phyloP scores from a whole-genome alignment of 495 filamentous ascomycete genomes.

The Hypoxylon fuscum region DNA sequence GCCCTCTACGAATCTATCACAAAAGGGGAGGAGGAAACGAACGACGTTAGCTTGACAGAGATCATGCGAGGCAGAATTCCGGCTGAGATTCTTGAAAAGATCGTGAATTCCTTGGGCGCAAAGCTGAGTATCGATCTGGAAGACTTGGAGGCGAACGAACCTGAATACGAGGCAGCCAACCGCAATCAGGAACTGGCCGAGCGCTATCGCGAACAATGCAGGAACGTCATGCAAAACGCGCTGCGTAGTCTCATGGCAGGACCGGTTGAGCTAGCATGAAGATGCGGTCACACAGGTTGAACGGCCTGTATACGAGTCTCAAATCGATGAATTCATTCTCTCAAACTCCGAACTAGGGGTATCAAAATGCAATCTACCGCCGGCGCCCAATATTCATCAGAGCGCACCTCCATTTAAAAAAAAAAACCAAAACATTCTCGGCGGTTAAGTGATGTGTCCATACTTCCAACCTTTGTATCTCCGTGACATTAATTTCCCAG shows the following conservation, averaged over 20 bases:
- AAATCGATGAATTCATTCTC: conserved; percentile 36
- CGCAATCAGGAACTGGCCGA: conserved; percentile 53
- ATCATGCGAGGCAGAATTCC: conserved; percentile 39
- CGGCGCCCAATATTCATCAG: conserved; percentile 25
- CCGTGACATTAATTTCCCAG: background rate
- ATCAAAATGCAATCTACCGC: conserved; percentile 42
- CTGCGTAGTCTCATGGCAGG: conserved; percentile 39
- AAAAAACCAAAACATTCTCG: conserved; percentile 2
- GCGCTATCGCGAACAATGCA: conserved; percentile 53
- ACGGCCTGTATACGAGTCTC: background rate
- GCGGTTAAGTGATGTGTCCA: conserved; percentile 5
- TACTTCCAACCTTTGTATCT: background rate
- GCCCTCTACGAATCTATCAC: conserved; percentile 42
- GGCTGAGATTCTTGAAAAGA: conserved; percentile 24
- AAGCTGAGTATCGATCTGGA: conserved; percentile 46
- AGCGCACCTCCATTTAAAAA: conserved; percentile 9
- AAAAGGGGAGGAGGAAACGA: conserved; percentile 14
- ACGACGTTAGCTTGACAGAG: conserved; percentile 26
- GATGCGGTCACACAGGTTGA: background rate
- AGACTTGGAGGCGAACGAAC: conserved; percentile 43
- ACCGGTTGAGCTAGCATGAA: conserved; percentile 13
- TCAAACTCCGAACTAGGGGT: conserved; percentile 39
- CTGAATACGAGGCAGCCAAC: conserved; percentile 44
- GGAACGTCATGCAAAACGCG: conserved; percentile 48
- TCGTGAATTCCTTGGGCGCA: conserved; percentile 36